Percentiles rank a stretch among this genome's conserved stretches.
Conservation (phyloP, 2,329 filamentous ascomycete genomes). For the Hypomyces rosellus region DNA sequence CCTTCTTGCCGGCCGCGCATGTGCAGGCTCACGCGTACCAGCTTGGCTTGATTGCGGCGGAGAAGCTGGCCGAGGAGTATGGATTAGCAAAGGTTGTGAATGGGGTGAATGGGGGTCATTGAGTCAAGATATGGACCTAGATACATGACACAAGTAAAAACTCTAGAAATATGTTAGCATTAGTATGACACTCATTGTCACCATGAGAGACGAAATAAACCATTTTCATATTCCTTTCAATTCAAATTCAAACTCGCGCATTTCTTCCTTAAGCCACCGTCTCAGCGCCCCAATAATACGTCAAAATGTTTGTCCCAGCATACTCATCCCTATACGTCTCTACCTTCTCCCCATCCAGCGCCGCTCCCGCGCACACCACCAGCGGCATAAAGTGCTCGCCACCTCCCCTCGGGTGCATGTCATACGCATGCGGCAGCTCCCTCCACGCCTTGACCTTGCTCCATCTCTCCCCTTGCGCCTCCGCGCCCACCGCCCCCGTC, state of each 20-base stretch:
- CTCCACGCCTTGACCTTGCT: constrained; percentile 41
- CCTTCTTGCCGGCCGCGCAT: constrained; percentile 45
- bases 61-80: not conserved
- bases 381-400: constrained; percentile 56
- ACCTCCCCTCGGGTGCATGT: constrained; percentile 47
- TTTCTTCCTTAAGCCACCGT: constrained; percentile 13
- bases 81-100: not conserved
- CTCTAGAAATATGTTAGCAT: not conserved
- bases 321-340: constrained; percentile 44
- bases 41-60: not conserved
- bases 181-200: too few species aligned
- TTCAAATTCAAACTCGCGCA: too few species aligned
- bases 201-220: too few species aligned
- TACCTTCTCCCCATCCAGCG: constrained; percentile 36
- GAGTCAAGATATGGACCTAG: not conserved
- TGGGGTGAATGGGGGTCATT: not conserved
- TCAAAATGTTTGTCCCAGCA: constrained; percentile 43
- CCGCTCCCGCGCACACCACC: constrained; percentile 49
- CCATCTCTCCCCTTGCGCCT: constrained; percentile 29
- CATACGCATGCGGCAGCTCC: constrained; percentile 39
- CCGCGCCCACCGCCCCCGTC: constrained; percentile 31
- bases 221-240: too few species aligned
- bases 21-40: constrained; percentile 46
- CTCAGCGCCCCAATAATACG: constrained; percentile 47
- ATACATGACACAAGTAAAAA: not conserved